phyloP scores from a whole-genome alignment of 2,329 filamentous ascomycete species.

The Aspergillus sp. region DNA sequence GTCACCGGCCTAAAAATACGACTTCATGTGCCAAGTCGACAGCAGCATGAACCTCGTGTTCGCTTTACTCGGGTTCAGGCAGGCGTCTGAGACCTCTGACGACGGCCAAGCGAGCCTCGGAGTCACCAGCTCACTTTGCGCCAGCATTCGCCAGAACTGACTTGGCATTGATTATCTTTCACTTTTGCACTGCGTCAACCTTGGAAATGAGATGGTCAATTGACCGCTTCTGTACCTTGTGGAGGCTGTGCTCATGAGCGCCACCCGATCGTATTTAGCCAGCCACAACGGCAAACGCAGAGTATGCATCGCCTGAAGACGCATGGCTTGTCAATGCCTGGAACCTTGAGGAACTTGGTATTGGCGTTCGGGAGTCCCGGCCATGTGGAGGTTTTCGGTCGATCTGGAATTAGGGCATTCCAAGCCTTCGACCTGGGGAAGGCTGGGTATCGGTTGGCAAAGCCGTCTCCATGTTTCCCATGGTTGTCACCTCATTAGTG shows the following conservation, averaged over 20 bases:
- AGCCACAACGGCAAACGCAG: not conserved
- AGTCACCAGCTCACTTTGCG: not conserved
- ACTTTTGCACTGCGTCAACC: not conserved
- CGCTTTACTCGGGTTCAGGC: not conserved
- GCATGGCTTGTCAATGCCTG: not conserved
- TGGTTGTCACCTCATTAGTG: no score
- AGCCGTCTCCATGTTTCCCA: not conserved
- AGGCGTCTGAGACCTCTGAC: conserved; percentile 8
- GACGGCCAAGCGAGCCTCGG: not conserved
- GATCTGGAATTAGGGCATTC: not conserved
- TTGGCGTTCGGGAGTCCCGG: not conserved
- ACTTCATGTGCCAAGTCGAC: not conserved
- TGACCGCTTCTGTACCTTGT: not conserved
- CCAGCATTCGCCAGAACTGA: not conserved
- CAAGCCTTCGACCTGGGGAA: not conserved
- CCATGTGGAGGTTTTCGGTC: not conserved
- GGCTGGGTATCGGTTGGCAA: not conserved
- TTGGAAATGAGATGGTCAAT: not conserved
- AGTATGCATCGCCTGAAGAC: not conserved
- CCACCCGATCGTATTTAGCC: not conserved
- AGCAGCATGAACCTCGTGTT: not conserved
- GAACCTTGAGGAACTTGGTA: not conserved
- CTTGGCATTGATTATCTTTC: not conserved
- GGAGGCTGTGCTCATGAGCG: not conserved
- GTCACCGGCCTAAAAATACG: not conserved